These are phyloP conservation scores for Bipolaris sorokiniana DNA, from an alignment of 2,329 filamentous ascomycete species.

Conservation along the genomic window DNA sequence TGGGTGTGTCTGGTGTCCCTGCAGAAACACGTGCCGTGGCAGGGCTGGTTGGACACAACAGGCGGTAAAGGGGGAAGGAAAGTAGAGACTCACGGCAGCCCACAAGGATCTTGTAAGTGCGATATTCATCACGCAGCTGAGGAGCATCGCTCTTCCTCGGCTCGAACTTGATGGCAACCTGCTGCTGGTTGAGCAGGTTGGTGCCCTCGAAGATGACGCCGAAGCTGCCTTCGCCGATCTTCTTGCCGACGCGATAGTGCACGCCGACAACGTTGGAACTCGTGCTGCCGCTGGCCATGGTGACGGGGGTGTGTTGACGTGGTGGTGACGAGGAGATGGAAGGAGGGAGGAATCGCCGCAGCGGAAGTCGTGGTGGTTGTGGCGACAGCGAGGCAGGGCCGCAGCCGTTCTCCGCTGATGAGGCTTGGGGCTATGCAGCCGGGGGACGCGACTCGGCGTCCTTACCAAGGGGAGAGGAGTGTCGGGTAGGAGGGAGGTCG, in stretches of 20 bases:
- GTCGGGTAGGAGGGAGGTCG: neutral
- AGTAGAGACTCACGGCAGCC: constrained; percentile 83
- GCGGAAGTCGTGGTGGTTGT: constrained; percentile 9
- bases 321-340: constrained; percentile 10
- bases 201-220: constrained; percentile 99
- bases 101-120: constrained; percentile 99
- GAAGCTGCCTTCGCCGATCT: constrained; percentile 98
- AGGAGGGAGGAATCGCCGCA: constrained; percentile 10
- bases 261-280: constrained; percentile 98
- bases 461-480: constrained; percentile 10
- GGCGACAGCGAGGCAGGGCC: constrained; percentile 25
- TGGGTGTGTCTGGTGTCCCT: neutral
- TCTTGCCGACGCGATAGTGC: constrained; percentile 98
- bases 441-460: constrained; percentile 24
- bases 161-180: constrained; percentile 99
- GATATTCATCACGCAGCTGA: constrained; percentile 96
- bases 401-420: constrained; percentile 31
- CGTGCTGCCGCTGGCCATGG: constrained; percentile 86
- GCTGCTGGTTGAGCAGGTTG: constrained; percentile 97
- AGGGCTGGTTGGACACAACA: neutral
- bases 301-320: constrained; percentile 11
- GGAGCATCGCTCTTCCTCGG: constrained; percentile 98
- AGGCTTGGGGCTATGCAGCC: constrained; percentile 21
- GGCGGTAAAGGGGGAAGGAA: constrained; percentile 20
- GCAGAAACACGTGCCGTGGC: neutral